phyloP scores from a whole-genome alignment of 208 protist genomes.

The Spongospora subterranea region DNA sequence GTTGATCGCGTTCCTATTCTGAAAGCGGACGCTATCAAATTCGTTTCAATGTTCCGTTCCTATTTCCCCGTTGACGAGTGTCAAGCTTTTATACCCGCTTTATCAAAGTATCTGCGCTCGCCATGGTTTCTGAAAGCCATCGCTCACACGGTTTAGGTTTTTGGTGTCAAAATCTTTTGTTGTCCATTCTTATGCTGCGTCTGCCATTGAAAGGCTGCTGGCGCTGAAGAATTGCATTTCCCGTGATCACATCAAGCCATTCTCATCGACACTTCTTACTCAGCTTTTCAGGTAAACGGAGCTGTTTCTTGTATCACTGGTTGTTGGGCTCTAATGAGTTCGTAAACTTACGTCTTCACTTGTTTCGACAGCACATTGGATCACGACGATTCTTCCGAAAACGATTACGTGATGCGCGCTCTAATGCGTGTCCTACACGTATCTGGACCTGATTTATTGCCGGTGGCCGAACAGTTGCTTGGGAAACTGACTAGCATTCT shows the following conservation, averaged over 20 bases:
- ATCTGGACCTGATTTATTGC: neutral
- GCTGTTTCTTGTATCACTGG: neutral
- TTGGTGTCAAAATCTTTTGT: slow-evolving; percentile 81
- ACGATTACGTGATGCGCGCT: slow-evolving; percentile 89
- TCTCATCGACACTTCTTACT: slow-evolving; percentile 75
- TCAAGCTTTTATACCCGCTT: neutral
- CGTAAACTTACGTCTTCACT: too few species aligned
- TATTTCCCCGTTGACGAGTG: slow-evolving; percentile 73
- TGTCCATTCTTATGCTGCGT: slow-evolving; percentile 88
- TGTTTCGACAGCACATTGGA: slow-evolving; percentile 72
- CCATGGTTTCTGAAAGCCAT: neutral
- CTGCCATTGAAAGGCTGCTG: slow-evolving; percentile 87
- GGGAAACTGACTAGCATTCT: slow-evolving; percentile 69
- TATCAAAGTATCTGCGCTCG: neutral
- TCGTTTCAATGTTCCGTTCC: slow-evolving; percentile 88
- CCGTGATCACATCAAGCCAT: slow-evolving; percentile 68
- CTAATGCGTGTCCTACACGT: slow-evolving; percentile 61
- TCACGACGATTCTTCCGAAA: slow-evolving; percentile 73
- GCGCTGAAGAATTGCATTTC: slow-evolving; percentile 72
- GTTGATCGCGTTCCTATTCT: slow-evolving; percentile 79
- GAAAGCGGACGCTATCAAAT: slow-evolving; percentile 92
- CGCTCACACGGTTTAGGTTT: slow-evolving; percentile 64
- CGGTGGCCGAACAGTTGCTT: slow-evolving; percentile 68
- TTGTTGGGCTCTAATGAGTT: neutral
- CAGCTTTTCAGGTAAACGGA: slow-evolving; percentile 77